Conservation (phyloP, 352 stramenopile species). For the Phytophthora citricola region DNA sequence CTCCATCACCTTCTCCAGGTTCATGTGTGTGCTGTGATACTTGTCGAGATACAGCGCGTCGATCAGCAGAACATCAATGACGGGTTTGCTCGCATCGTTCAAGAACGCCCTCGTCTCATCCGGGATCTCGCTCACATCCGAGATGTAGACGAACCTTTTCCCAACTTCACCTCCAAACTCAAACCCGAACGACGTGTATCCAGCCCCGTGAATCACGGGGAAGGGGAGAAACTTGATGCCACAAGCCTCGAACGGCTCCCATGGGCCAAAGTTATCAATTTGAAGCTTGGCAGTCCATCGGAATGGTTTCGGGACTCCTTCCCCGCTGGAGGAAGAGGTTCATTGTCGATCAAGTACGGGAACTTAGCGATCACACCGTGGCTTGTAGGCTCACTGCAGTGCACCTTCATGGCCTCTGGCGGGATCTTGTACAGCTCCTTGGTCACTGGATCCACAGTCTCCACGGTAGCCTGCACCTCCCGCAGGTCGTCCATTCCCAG, state of each 20-base stretch:
- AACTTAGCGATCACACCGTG: conserved; percentile 75
- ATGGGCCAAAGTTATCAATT: conserved; percentile 63
- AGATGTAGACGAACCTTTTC: conserved; percentile 87
- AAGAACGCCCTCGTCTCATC: conserved; percentile 64
- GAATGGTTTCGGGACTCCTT: conserved; percentile 47
- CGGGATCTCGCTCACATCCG: conserved; percentile 84
- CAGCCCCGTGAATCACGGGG: conserved; percentile 80
- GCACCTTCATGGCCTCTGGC: conserved; percentile 58
- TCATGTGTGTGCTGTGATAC: conserved; percentile 89
- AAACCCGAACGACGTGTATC: conserved; percentile 83
- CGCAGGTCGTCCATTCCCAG: conserved; percentile 88
- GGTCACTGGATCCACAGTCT: conserved; percentile 59
- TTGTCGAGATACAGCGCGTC: conserved; percentile 82
- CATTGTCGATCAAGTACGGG: conserved; percentile 74
- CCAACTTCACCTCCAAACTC: conserved; percentile 79
- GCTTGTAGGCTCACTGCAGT: conserved; percentile 68
- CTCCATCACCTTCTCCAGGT: conserved; percentile 68
- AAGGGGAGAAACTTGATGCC: conserved; percentile 68
- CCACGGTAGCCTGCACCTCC: conserved; percentile 72
- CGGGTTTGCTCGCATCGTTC: conserved; percentile 52
- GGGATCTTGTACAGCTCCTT: conserved; percentile 70
- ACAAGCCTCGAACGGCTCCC: conserved; percentile 56
- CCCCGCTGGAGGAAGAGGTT: conserved; percentile 9
- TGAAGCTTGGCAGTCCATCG: conserved; percentile 85
- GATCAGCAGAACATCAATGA: conserved; percentile 86